phyloP scores from a whole-genome alignment of 2,329 filamentous ascomycete genomes.

The Diplodia corticola region DNA sequence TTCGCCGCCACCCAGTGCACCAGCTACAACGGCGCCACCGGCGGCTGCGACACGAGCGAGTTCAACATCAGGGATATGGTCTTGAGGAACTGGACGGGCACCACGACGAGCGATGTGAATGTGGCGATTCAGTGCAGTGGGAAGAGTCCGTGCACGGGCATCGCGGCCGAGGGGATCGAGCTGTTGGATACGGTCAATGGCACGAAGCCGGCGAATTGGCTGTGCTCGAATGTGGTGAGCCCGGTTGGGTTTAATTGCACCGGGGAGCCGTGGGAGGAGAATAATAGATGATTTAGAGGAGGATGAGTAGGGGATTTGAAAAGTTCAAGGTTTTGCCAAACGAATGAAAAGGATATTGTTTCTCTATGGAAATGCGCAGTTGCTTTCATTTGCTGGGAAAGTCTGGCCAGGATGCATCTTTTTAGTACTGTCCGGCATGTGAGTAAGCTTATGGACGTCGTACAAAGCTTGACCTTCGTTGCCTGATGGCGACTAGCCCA shows the following conservation, averaged over 20 bases:
- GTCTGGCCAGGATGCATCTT: too few species aligned
- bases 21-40: slow-evolving; percentile 36
- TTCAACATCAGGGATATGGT: slow-evolving; percentile 44
- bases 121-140: slow-evolving; percentile 34
- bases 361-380: too few species aligned
- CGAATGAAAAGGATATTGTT: too few species aligned
- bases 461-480: too few species aligned
- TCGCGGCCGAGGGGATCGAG: slow-evolving; percentile 27
- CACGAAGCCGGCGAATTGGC: slow-evolving; percentile 25
- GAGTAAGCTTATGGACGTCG: too few species aligned
- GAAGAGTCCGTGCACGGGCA: slow-evolving; percentile 30
- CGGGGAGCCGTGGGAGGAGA: slow-evolving; percentile 14
- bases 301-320: too few species aligned
- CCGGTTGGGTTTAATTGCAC: slow-evolving; percentile 21
- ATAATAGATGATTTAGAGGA: neutral
- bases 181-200: slow-evolving; percentile 28
- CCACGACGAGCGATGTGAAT: slow-evolving; percentile 27
- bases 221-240: slow-evolving; percentile 28
- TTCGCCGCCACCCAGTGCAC: slow-evolving; percentile 46
- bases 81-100: slow-evolving; percentile 36
- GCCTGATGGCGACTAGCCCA: too few species aligned
- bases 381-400: too few species aligned
- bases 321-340: too few species aligned
- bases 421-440: too few species aligned
- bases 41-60: slow-evolving; percentile 43